Evolutionary conservation across 345 rosid genomes (phyloP).

Genomic region (Ceriops decandra): DNA sequence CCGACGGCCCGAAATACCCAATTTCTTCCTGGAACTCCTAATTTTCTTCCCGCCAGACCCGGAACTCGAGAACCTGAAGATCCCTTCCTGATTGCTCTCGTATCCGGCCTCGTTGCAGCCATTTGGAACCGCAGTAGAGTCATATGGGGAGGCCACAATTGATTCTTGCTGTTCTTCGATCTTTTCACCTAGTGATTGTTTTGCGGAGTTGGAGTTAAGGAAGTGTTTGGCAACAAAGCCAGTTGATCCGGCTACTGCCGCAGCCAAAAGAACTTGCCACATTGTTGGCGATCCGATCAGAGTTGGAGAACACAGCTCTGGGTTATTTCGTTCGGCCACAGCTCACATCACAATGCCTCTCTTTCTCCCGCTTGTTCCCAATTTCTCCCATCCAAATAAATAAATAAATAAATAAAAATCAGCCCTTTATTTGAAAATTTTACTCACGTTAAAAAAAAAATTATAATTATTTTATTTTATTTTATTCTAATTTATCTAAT

Average conservation of each 20-base stretch:
- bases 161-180: conserved; percentile 7
- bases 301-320: neutral
- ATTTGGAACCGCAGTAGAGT: conserved; percentile 16
- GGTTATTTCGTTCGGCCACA: too few species aligned
- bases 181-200: conserved; percentile 29
- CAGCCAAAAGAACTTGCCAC: conserved; percentile 82
- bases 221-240: conserved; percentile 57
- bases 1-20: conserved; percentile 25
- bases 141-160: conserved; percentile 8
- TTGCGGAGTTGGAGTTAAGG: conserved; percentile 11
- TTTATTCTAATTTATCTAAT: too few species aligned
- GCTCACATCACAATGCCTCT: conserved; percentile 5
- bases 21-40: conserved; percentile 25
- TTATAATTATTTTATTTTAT: too few species aligned
- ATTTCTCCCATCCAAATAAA: neutral
- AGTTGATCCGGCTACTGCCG: conserved; percentile 76
- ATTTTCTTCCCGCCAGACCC: conserved; percentile 36
- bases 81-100: conserved; percentile 28
- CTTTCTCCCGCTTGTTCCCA: conserved; percentile 9
- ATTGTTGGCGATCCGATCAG: conserved; percentile 19
- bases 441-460: too few species aligned
- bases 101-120: conserved; percentile 21
- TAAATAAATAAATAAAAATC: too few species aligned
- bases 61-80: conserved; percentile 75
- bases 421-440: too few species aligned